Base-by-base conservation (phyloP, 2,329 filamentous ascomycete genomes). In the Diatrype stigma region DNA sequence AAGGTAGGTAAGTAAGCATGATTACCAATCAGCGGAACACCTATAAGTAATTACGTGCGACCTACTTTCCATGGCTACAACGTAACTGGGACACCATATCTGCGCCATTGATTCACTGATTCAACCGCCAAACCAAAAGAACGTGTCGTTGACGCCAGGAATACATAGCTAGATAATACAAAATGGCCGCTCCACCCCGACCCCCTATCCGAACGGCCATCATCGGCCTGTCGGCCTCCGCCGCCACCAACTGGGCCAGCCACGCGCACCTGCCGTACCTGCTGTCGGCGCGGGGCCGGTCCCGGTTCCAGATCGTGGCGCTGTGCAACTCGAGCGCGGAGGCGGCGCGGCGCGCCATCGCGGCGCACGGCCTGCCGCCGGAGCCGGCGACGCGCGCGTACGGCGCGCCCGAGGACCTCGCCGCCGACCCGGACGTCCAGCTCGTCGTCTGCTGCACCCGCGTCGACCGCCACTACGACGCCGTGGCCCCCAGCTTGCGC, bases 201-300 rank as follows among this genome's bases (percentile, higher is more conserved):
- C n/a, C n/a, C n/a, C n/a, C n/a, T n/a, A 80, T 83, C 52, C 76
- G 78, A 48, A 66, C 79, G 16, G 82, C 75, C 28, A 70, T 85
- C n/a, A 71, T 84, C 51, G 82, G 81, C 44, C 78, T 85, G 48
- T 83, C 79, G 1, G 67, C 76, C 49, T 70, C 71, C 2, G 75
- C 78, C 46, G 70, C 71, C 28, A 73, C 72, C 4, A 73, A 74
- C 0, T 86, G 82, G 82, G 81, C 80, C 2, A 70, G 68, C 30
- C 57, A 61, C 23, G 80, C 77, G 2, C 83, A 86, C 58, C 73
- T 86, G 0, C 80, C 84, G 0, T 85, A 84, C 60, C 75, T 86
- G 2, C 63, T 74, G 28, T 78, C 78, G 0, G 63, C 73, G 0
- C 67, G 62, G 3, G 72, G 74, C 7, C 70, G 68, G 16, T 55